These are phyloP conservation scores for Tieghemiomyces parasiticus DNA, from an alignment of 192 early-diverging fungal species.

Conservation along the genomic window DNA sequence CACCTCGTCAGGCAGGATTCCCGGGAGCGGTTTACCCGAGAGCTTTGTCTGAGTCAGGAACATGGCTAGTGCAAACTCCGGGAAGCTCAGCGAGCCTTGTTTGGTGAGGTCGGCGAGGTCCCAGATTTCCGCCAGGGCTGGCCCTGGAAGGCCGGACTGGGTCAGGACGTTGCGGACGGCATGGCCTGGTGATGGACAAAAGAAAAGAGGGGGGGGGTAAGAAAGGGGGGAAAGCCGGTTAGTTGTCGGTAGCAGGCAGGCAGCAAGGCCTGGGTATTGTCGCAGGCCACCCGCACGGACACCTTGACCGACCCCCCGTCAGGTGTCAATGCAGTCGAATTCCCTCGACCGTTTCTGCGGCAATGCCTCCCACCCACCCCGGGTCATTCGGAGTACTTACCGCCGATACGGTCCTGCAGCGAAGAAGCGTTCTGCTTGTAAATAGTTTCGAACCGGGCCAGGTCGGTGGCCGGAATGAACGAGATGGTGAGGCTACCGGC, in stretches of 20 bases:
- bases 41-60: slow-evolving; percentile 41
- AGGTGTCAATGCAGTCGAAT: too few relatives aligned
- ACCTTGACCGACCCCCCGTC: too few relatives aligned
- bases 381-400: not conserved
- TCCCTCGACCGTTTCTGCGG: too few relatives aligned
- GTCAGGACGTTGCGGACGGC: slow-evolving; percentile 40
- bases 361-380: too few relatives aligned
- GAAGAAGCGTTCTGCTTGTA: slow-evolving; percentile 1
- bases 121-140: slow-evolving; percentile 40
- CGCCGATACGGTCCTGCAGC: slow-evolving; percentile 5
- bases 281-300: too few relatives aligned
- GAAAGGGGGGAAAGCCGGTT: too few relatives aligned
- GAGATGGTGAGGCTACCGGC: not conserved
- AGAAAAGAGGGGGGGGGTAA: too few relatives aligned
- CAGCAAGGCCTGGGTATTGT: too few relatives aligned
- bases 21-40: slow-evolving; percentile 34
- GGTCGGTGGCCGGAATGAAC: slow-evolving; percentile 3
- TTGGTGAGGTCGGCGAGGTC: slow-evolving; percentile 36
- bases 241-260: too few relatives aligned
- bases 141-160: slow-evolving; percentile 31
- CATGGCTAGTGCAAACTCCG: slow-evolving; percentile 54
- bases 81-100: slow-evolving; percentile 33
- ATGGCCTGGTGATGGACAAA: slow-evolving; percentile 33
- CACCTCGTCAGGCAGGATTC: slow-evolving; percentile 32
- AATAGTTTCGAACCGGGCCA: slow-evolving; percentile 4